phyloP scores from a whole-genome alignment of 768 basidiomycete genomes.

The Trametes coccinea region DNA sequence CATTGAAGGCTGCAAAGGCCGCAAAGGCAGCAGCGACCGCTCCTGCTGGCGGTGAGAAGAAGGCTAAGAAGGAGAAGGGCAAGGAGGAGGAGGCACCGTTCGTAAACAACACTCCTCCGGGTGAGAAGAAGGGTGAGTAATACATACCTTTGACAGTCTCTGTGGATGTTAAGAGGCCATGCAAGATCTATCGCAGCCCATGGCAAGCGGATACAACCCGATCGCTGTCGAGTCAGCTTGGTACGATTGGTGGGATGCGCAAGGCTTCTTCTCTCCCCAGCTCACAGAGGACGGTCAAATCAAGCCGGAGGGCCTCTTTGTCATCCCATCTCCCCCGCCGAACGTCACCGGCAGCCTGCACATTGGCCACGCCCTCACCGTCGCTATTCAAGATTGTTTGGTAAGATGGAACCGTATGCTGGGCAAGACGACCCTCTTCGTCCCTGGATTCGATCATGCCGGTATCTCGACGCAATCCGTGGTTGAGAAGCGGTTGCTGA shows the following conservation, averaged over 20 bases:
- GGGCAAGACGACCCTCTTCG: slow-evolving; percentile 85
- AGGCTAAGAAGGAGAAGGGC: slow-evolving; percentile 75
- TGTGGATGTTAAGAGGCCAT: neutral
- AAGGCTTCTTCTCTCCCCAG: slow-evolving; percentile 88
- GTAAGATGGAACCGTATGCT: slow-evolving; percentile 97
- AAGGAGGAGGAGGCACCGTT: slow-evolving; percentile 72
- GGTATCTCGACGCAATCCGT: slow-evolving; percentile 98
- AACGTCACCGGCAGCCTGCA: slow-evolving; percentile 96
- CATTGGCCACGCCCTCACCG: slow-evolving; percentile 92
- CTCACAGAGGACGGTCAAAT: slow-evolving; percentile 54
- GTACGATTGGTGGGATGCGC: slow-evolving; percentile 96
- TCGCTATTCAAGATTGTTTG: slow-evolving; percentile 87
- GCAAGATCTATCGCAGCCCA: slow-evolving; percentile 80
- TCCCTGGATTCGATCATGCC: slow-evolving; percentile 97
- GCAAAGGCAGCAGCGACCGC: slow-evolving; percentile 45
- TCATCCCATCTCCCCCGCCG: slow-evolving; percentile 90
- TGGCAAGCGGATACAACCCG: slow-evolving; percentile 94
- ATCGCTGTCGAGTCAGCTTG: slow-evolving; percentile 92
- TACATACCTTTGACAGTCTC: neutral
- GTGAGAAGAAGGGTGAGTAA: slow-evolving; percentile 87
- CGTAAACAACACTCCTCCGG: slow-evolving; percentile 86
- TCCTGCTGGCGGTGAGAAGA: slow-evolving; percentile 65
- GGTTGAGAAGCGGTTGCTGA: slow-evolving; percentile 90
- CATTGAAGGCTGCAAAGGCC: slow-evolving; percentile 52
- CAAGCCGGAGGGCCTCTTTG: slow-evolving; percentile 70